Evolutionary conservation across 2,329 filamentous ascomycete species (phyloP), one percentile per base, ranked within the genome.

Genomic region (Neofusicoccum cordaticola): DNA sequence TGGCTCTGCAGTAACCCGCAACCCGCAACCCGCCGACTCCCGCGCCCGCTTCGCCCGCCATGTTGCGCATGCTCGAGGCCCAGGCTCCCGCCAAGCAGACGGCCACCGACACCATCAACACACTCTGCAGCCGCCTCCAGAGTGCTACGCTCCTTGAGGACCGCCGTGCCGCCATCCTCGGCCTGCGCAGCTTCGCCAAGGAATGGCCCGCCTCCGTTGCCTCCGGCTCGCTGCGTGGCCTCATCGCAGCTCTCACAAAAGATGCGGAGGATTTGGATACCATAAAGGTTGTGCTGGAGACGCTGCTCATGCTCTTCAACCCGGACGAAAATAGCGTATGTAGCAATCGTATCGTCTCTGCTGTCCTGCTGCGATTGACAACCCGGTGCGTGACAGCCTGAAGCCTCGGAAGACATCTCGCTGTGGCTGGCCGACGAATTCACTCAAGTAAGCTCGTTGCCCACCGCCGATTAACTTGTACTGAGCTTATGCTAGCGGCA

Each of bases 391-490:
- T 22, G 68, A 83, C 74, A 96, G 92, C 83, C 92, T 37, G 94
- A 98, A 84, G 92, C 94, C 62, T 97, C 94, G 13, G 94, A 98
- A 69, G 95, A 99, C 78, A 96, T 99, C 71, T 90, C 90, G 17
- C 82, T 98, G 34, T 99, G 95, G 93, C 84, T 99, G 66, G 95
- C 95, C 62, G 95, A 99, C 79, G 94, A 98, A 78, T 99, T 99
- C 76, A 97, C 95, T 39, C 93, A 97, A 83, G 87, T 89, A 82
- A 69, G 79, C 73, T 47, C 64, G 15, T 51, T 58, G n/a, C 62
- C 6, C 65, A 57, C 42, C 64, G 51, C 67, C 67, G 68, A 60
- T 45, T 47, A 65, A 45, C 63, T 71, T 69, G 74, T 74, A 76
- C 83, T 86, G 81, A 87, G 81, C 77, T 78, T 76, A 81, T 78